These are phyloP conservation scores for Pyrrhoderma noxium DNA, from an alignment of 1,284 basidiomycete genomes.

Conservation along the genomic window DNA sequence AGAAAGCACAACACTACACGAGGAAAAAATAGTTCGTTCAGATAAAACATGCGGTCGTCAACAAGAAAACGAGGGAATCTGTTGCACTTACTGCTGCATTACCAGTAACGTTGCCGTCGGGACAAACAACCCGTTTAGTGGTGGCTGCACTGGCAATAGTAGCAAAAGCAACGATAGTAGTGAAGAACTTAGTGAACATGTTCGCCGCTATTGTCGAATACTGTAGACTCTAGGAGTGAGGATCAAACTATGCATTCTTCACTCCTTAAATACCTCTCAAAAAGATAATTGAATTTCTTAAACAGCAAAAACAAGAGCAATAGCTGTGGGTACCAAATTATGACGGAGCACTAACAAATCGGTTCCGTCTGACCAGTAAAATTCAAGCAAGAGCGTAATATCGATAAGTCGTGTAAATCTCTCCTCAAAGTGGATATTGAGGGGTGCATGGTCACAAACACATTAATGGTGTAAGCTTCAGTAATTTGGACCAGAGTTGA, in stretches of 20 bases:
- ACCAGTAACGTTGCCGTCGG: conserved; percentile 19
- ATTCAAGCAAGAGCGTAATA: conserved; percentile 3
- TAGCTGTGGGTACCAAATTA: background rate
- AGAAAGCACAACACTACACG: conserved; percentile 20
- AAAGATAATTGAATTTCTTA: background rate
- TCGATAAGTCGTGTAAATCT: background rate
- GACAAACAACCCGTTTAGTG: conserved; percentile 19
- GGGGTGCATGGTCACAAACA: too few relatives aligned
- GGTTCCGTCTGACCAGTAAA: conserved; percentile 3
- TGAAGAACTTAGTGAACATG: conserved; percentile 16
- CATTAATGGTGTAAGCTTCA: too few relatives aligned
- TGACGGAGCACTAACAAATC: background rate
- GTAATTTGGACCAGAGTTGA: too few relatives aligned
- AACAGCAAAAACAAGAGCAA: background rate
- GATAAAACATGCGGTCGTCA: background rate
- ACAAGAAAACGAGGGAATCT: background rate
- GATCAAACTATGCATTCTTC: background rate
- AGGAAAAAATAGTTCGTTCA: background rate
- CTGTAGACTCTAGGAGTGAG: conserved; percentile 11
- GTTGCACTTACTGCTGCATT: conserved; percentile 17
- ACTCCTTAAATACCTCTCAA: conserved; percentile 7
- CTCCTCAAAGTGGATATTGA: too few relatives aligned
- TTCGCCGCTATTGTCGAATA: background rate
- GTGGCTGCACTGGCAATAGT: conserved; percentile 10
- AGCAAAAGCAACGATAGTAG: conserved; percentile 12